Evolutionary conservation across 1,284 basidiomycete species (phyloP).

Genomic region (Cyathus olla): DNA sequence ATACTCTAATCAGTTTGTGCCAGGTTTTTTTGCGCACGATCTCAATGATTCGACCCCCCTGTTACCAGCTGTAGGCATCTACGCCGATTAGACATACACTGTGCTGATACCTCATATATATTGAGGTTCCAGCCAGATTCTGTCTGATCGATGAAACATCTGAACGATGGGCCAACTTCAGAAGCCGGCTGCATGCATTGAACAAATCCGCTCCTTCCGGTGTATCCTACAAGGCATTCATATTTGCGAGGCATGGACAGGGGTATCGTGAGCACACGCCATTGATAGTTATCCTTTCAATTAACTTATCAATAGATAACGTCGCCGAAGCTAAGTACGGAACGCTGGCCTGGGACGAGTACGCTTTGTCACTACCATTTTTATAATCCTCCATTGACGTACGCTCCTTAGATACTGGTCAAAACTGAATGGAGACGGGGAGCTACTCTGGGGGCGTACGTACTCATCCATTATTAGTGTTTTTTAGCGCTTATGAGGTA

Average conservation of each 20-base stretch:
- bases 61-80: background rate
- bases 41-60: constrained; percentile 15
- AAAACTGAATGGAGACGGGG: constrained; percentile 75
- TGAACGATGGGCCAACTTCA: background rate
- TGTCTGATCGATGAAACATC: constrained; percentile 38
- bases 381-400: too few species aligned
- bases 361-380: constrained; percentile 23
- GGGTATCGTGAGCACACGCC: constrained; percentile 65
- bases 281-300: background rate
- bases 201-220: constrained; percentile 53
- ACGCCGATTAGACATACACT: too few species aligned
- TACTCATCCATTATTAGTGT: constrained; percentile 19
- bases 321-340: constrained; percentile 82
- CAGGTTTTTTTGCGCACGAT: constrained; percentile 52
- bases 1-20: constrained; percentile 38
- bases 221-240: constrained; percentile 71
- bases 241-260: constrained; percentile 79
- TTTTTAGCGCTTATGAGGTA: background rate
- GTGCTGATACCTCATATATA: background rate
- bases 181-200: constrained; percentile 33
- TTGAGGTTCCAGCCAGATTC: background rate
- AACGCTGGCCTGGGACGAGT: constrained; percentile 70
- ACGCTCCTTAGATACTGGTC: constrained; percentile 68
- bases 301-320: constrained; percentile 64
- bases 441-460: constrained; percentile 85